These are phyloP conservation scores for Aphanomyces stellatus DNA, from an alignment of 352 stramenopile species.

Conservation along the genomic window DNA sequence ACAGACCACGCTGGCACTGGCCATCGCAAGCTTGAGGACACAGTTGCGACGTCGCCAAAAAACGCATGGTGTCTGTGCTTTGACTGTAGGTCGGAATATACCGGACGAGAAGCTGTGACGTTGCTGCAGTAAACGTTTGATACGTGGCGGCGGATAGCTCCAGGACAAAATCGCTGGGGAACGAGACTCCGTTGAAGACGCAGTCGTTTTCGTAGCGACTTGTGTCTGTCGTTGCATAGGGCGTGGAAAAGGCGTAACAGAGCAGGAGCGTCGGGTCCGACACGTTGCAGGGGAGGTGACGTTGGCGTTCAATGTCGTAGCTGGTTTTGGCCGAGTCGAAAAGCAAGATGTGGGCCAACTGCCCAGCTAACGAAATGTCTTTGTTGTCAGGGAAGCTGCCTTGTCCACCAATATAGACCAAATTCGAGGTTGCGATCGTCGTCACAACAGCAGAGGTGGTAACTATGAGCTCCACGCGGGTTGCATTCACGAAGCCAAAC, in stretches of 20 bases:
- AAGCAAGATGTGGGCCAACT: background rate
- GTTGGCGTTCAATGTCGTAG: background rate
- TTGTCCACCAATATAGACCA: slow-evolving; percentile 2
- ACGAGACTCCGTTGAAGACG: background rate
- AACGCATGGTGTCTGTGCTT: background rate
- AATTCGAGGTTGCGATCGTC: background rate
- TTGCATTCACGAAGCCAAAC: slow-evolving; percentile 6
- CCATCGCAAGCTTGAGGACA: background rate
- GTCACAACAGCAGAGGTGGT: background rate
- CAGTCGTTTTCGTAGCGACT: background rate
- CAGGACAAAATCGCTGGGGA: background rate
- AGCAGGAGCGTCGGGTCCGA: background rate
- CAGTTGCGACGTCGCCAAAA: background rate
- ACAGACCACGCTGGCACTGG: background rate
- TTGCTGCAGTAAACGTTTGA: background rate
- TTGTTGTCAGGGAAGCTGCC: background rate
- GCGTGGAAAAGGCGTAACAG: slow-evolving; percentile 1
- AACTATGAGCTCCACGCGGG: background rate
- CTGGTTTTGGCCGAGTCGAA: background rate
- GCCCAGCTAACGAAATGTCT: background rate
- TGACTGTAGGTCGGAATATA: background rate
- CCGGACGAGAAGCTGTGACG: background rate
- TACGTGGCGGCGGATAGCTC: background rate
- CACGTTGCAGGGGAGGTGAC: background rate
- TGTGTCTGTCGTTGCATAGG: background rate